Evolutionary conservation across 768 basidiomycete species (phyloP).

Genomic region (Rhizopogon roseolus): DNA sequence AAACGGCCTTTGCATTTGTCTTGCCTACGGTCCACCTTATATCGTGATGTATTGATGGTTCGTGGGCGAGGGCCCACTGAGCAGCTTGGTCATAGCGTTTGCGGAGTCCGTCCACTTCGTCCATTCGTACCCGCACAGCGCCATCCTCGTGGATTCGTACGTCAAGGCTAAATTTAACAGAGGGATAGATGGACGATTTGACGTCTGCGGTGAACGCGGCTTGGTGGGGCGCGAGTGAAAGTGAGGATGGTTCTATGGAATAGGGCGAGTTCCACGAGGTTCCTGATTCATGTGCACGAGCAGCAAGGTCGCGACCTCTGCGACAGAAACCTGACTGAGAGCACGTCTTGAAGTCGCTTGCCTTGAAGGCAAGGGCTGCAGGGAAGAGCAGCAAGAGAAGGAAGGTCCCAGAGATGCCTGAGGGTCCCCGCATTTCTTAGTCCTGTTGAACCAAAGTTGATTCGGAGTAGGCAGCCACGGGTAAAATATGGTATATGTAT

Average conservation of each 20-base stretch:
- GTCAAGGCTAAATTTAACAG: slow-evolving; percentile 76
- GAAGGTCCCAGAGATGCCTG: neutral
- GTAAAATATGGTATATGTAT: neutral
- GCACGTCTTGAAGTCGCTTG: slow-evolving; percentile 91
- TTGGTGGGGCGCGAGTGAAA: slow-evolving; percentile 40
- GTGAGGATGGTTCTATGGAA: slow-evolving; percentile 55
- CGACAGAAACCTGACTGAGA: slow-evolving; percentile 93
- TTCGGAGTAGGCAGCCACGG: too few species aligned
- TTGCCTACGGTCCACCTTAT: slow-evolving; percentile 65
- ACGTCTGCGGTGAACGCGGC: slow-evolving; percentile 73
- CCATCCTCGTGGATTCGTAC: slow-evolving; percentile 85
- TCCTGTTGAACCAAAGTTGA: neutral
- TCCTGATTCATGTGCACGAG: slow-evolving; percentile 56
- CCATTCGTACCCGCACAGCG: slow-evolving; percentile 88
- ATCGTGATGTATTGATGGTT: slow-evolving; percentile 58
- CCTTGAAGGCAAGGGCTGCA: slow-evolving; percentile 54
- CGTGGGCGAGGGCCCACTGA: slow-evolving; percentile 77
- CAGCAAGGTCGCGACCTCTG: slow-evolving; percentile 79
- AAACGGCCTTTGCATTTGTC: slow-evolving; percentile 57
- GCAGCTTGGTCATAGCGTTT: slow-evolving; percentile 92
- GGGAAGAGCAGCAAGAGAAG: slow-evolving; percentile 24
- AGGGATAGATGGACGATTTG: slow-evolving; percentile 77
- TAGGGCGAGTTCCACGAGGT: slow-evolving; percentile 84
- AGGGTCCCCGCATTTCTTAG: neutral
- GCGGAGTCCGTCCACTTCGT: slow-evolving; percentile 73